phyloP scores from a whole-genome alignment of 75 land plant species.

The Sequoiadendron giganteum region DNA sequence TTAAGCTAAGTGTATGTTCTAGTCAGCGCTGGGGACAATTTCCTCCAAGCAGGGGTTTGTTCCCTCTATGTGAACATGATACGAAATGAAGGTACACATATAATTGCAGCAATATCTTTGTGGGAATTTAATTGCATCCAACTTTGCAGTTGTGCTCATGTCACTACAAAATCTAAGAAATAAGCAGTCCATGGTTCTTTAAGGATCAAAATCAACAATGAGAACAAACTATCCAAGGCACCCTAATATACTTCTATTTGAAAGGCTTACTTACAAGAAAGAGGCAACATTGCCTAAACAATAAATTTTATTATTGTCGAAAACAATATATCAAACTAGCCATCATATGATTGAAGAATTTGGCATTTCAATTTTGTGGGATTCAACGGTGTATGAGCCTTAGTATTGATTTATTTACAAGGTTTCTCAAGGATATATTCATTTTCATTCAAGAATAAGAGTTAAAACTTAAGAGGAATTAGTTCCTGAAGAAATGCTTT shows the following conservation, averaged over 20 bases:
- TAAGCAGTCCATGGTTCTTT: not conserved
- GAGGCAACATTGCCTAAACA: too few species aligned
- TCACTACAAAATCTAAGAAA: not conserved
- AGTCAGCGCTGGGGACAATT: not conserved
- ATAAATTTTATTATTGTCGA: too few species aligned
- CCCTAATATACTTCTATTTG: too few species aligned
- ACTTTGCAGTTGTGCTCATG: not conserved
- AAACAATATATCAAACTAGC: too few species aligned
- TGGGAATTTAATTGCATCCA: not conserved
- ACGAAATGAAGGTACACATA: not conserved
- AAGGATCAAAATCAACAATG: not conserved
- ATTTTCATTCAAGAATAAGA: not conserved
- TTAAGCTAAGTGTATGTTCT: not conserved
- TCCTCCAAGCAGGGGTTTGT: not conserved
- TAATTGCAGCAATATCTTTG: not conserved
- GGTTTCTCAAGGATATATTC: not conserved
- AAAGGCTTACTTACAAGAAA: too few species aligned
- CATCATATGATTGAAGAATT: too few species aligned
- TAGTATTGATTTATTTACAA: not conserved
- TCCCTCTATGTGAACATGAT: not conserved
- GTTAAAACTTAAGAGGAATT: not conserved
- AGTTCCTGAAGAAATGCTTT: not conserved
- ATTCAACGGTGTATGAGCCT: too few species aligned
- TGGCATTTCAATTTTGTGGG: too few species aligned
- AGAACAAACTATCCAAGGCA: not conserved